These are phyloP conservation scores for Cenchrus purpureus DNA, from an alignment of 176 grass and related monocot genomes.

Conservation along the genomic window DNA sequence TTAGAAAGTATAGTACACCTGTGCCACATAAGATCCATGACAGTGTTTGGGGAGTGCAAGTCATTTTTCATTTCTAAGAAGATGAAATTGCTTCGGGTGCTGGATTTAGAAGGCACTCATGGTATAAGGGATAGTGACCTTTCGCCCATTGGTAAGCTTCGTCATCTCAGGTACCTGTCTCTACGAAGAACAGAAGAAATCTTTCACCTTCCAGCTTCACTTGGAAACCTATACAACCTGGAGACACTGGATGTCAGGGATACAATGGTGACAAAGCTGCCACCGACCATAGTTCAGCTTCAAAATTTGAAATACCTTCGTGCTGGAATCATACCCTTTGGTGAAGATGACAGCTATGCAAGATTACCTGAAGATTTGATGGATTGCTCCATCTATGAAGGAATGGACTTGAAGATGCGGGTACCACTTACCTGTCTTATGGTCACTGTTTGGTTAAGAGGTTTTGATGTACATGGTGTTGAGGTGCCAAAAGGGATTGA, in stretches of 20 bases:
- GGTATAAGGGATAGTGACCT: neutral
- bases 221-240: neutral
- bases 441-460: neutral
- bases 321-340: neutral
- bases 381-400: too few species aligned
- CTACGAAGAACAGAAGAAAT: neutral
- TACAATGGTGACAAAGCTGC: neutral
- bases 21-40: constrained; percentile 27
- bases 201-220: neutral
- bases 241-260: constrained; percentile 3
- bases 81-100: constrained; percentile 39
- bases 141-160: constrained; percentile 9
- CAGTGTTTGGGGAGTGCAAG: neutral
- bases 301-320: neutral
- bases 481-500: neutral
- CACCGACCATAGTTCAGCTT: neutral
- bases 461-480: neutral
- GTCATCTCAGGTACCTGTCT: constrained; percentile 40
- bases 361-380: too few species aligned
- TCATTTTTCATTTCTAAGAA: neutral
- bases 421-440: neutral
- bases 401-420: too few species aligned
- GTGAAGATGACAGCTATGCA: neutral
- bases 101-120: constrained; percentile 21
- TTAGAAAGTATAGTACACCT: neutral